phyloP scores from a whole-genome alignment of 2,329 filamentous ascomycete genomes.

The Ascochyta koolunga region DNA sequence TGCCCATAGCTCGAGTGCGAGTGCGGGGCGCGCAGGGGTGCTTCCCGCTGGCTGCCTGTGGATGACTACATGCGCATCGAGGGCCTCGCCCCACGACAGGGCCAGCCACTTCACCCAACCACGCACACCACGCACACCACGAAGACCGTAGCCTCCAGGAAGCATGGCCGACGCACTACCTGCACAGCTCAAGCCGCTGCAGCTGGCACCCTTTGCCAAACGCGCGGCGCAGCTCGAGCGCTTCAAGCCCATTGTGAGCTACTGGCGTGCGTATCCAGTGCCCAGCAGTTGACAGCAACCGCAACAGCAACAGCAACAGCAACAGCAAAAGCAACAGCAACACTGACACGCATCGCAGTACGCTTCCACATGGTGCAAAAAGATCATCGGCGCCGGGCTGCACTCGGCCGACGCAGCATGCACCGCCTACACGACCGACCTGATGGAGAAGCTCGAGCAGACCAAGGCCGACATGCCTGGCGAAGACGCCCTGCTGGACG shows the following conservation, averaged over 20 bases:
- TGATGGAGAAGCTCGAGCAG: conserved; percentile 92
- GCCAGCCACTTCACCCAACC: background rate
- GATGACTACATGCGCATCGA: conserved; percentile 21
- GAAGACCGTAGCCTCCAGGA: background rate
- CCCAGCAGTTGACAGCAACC: background rate
- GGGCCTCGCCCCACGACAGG: background rate
- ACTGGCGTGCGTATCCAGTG: conserved; percentile 78
- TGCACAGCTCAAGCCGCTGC: conserved; percentile 74
- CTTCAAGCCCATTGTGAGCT: conserved; percentile 85
- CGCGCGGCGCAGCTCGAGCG: conserved; percentile 83
- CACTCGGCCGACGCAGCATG: conserved; percentile 80
- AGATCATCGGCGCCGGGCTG: conserved; percentile 81
- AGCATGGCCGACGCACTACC: conserved; percentile 76
- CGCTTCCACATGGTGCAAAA: conserved; percentile 77
- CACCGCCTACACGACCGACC: conserved; percentile 75
- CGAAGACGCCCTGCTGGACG: conserved; percentile 85
- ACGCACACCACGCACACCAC: background rate
- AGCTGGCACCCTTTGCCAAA: conserved; percentile 82
- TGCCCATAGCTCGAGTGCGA: conserved; percentile 23
- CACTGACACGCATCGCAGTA: conserved; percentile 32
- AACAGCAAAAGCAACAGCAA: too few species aligned
- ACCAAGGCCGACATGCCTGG: conserved; percentile 74
- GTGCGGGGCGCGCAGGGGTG: conserved; percentile 25
- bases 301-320: too few species aligned
- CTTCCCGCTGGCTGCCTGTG: conserved; percentile 3